These are phyloP conservation scores for Tolypocladium paradoxum DNA, from an alignment of 2,329 filamentous ascomycete genomes.

Conservation along the genomic window DNA sequence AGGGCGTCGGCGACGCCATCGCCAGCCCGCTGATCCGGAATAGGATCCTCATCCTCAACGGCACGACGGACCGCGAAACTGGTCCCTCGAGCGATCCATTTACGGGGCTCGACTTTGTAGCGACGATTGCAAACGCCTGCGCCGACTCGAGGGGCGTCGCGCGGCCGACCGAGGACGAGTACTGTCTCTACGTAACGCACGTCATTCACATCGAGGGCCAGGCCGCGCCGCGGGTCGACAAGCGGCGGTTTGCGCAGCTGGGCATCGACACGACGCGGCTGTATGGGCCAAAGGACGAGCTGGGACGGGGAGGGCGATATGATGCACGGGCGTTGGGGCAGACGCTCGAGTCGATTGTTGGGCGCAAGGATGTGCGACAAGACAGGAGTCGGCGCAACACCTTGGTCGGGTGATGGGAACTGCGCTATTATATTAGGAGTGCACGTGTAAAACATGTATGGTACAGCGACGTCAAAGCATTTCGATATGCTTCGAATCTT, in stretches of 20 bases:
- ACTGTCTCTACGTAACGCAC: constrained; percentile 67
- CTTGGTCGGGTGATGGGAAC: constrained; percentile 17
- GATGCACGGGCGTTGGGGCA: constrained; percentile 65
- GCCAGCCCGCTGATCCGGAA: constrained; percentile 35
- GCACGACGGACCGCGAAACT: constrained; percentile 75
- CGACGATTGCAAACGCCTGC: constrained; percentile 65
- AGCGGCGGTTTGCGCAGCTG: constrained; percentile 46
- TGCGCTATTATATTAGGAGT: no score
- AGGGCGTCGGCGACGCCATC: constrained; percentile 56
- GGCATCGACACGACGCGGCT: constrained; percentile 71
- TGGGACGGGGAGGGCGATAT: constrained; percentile 46
- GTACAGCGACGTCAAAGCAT: not conserved
- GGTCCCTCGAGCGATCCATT: constrained; percentile 57
- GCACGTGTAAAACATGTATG: not conserved
- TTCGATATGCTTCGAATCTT: not conserved
- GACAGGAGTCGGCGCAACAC: constrained; percentile 35
- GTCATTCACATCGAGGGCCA: constrained; percentile 68
- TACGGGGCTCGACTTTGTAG: constrained; percentile 70
- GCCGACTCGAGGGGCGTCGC: constrained; percentile 50
- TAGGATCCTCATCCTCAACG: constrained; percentile 80
- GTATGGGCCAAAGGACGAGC: constrained; percentile 53
- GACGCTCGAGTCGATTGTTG: constrained; percentile 68
- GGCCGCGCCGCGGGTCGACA: constrained; percentile 60
- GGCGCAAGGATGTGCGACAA: constrained; percentile 32
- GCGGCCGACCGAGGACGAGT: constrained; percentile 32